phyloP scores from a whole-genome alignment of 1,284 basidiomycete species.

The Apiotrichum akiyoshidainum region DNA sequence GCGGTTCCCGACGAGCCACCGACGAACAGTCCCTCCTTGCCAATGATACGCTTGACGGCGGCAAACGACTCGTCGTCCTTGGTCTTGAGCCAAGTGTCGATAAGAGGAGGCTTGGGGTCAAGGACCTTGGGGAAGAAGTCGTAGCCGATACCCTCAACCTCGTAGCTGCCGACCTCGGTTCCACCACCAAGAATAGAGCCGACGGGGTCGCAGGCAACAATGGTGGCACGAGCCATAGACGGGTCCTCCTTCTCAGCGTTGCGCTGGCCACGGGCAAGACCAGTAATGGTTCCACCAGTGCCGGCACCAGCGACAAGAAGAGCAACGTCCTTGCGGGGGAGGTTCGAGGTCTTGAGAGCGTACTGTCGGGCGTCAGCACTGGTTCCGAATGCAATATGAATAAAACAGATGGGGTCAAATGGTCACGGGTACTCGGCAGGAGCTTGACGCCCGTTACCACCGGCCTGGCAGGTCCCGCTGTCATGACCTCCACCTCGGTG shows the following conservation, averaged over 20 bases:
- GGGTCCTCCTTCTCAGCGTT: slow-evolving; percentile 49
- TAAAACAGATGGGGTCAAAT: no score
- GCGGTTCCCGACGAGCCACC: slow-evolving; percentile 89
- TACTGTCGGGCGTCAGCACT: slow-evolving; percentile 29
- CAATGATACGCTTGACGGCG: slow-evolving; percentile 72
- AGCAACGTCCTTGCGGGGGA: slow-evolving; percentile 62
- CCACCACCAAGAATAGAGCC: slow-evolving; percentile 75
- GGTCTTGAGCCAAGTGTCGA: slow-evolving; percentile 81
- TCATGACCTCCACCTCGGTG: background rate
- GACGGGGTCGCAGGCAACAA: slow-evolving; percentile 90
- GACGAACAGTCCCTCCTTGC: slow-evolving; percentile 79
- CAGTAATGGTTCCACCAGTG: slow-evolving; percentile 91
- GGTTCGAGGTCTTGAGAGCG: slow-evolving; percentile 43
- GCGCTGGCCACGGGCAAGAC: slow-evolving; percentile 77
- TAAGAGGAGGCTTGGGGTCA: slow-evolving; percentile 40
- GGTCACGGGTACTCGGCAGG: slow-evolving; percentile 43
- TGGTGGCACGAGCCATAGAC: slow-evolving; percentile 34
- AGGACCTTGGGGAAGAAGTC: slow-evolving; percentile 82
- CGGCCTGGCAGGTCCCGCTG: background rate
- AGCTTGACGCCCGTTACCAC: slow-evolving; percentile 57
- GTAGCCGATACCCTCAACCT: slow-evolving; percentile 86
- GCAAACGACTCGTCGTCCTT: slow-evolving; percentile 76
- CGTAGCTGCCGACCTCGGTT: slow-evolving; percentile 61
- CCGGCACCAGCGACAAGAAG: slow-evolving; percentile 85
- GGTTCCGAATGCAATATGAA: slow-evolving; percentile 32